Percentiles rank a stretch among this genome's conserved stretches.
Conservation (phyloP, 2,329 filamentous ascomycete genomes). For the Venturia effusa region DNA sequence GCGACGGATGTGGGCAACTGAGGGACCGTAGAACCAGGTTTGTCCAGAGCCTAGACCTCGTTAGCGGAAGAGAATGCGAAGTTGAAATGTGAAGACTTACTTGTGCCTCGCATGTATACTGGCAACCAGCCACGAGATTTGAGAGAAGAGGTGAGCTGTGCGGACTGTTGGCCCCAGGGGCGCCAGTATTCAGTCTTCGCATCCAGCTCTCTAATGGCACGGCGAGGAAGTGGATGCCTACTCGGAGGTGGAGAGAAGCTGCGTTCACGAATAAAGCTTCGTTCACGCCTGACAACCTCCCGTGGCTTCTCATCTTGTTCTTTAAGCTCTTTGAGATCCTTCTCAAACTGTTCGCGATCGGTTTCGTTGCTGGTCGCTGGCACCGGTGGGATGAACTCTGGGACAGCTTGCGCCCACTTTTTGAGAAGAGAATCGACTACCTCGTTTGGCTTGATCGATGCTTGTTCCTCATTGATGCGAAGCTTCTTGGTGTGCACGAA, state of each 20-base stretch:
- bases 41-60: conserved; percentile 1
- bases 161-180: conserved; percentile 1
- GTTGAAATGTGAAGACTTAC: not conserved
- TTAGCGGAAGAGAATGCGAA: not conserved
- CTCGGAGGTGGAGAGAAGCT: conserved; percentile 2
- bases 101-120: conserved; percentile 11
- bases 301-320: conserved; percentile 9
- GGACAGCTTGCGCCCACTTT: not conserved
- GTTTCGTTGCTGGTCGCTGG: not conserved
- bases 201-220: not conserved
- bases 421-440: not conserved
- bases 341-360: conserved; percentile 5
- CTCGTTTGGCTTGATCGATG: conserved; percentile 5
- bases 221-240: not conserved
- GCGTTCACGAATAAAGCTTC: conserved; percentile 3
- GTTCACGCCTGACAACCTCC: not conserved
- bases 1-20: conserved; percentile 8
- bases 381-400: not conserved
- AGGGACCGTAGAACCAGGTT: conserved; percentile 10
- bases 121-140: conserved; percentile 9
- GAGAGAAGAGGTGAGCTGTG: conserved; percentile 4
- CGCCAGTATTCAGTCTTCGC: conserved; percentile 10
- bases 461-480: conserved; percentile 10
- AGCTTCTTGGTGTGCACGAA: conserved; percentile 12
- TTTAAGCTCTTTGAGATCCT: conserved; percentile 7